Conservation (phyloP, 768 basidiomycete genomes). For the Pleurotus djamor region DNA sequence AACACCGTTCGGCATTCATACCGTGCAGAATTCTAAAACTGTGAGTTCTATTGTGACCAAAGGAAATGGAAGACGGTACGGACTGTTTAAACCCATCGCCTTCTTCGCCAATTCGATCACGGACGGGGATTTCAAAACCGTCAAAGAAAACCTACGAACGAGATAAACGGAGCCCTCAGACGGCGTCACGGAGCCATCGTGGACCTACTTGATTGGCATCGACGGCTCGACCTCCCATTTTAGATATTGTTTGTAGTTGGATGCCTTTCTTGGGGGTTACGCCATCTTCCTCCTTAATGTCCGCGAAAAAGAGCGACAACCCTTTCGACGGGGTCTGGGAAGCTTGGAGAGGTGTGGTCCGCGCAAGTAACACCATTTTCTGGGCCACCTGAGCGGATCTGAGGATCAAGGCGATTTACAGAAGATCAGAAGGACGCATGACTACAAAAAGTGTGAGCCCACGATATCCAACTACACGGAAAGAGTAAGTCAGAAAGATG, state of each 20-base stretch:
- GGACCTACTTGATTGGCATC: constrained; percentile 15
- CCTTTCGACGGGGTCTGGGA: constrained; percentile 10
- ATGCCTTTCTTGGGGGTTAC: constrained; percentile 8
- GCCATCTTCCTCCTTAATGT: constrained; percentile 9
- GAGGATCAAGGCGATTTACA: not conserved
- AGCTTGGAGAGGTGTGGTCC: constrained; percentile 11
- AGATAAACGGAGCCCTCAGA: not conserved
- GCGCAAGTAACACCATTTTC: constrained; percentile 15
- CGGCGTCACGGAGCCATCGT: not conserved
- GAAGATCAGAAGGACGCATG: not conserved
- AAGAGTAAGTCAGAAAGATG: not conserved
- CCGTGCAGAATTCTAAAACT: constrained; percentile 13
- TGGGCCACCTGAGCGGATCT: constrained; percentile 10
- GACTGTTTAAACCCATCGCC: constrained; percentile 12
- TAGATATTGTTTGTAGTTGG: constrained; percentile 11
- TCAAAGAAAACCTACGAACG: constrained; percentile 11
- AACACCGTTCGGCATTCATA: constrained; percentile 16
- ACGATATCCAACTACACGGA: constrained; percentile 1
- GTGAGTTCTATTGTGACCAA: not conserved
- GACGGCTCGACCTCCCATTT: constrained; percentile 17
- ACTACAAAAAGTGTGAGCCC: not conserved
- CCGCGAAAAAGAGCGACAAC: constrained; percentile 13
- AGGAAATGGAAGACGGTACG: not conserved
- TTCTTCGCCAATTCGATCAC: constrained; percentile 10
- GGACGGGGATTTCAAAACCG: constrained; percentile 12